phyloP scores from a whole-genome alignment of 2,329 filamentous ascomycete species.

The Trichoderma brevicompactum region DNA sequence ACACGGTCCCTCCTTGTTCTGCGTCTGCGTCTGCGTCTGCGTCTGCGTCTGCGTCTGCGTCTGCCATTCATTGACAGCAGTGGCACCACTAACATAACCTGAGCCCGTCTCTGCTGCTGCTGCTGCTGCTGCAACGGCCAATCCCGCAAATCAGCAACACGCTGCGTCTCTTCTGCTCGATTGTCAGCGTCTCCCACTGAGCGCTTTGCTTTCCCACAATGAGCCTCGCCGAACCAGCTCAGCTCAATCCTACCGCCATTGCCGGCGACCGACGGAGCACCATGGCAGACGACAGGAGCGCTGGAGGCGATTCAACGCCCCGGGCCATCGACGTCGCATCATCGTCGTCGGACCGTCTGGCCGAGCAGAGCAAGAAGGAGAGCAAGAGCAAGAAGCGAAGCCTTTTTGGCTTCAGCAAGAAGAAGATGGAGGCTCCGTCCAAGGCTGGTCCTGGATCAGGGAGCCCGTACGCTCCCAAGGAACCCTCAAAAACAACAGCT shows the following conservation, averaged over 20 bases:
- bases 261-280: constrained; percentile 31
- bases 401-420: constrained; percentile 66
- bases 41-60: background rate
- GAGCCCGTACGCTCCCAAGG: constrained; percentile 41
- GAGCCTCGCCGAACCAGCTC: constrained; percentile 39
- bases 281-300: constrained; percentile 37
- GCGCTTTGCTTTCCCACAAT: constrained; percentile 31
- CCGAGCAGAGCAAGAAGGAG: constrained; percentile 36
- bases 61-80: background rate
- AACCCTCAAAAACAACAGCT: constrained; percentile 46
- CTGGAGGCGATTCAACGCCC: constrained; percentile 42
- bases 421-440: constrained; percentile 53
- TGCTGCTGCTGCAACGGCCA: background rate
- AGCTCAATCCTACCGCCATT: constrained; percentile 25
- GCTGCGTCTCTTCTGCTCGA: constrained; percentile 11
- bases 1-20: constrained; percentile 10
- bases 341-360: constrained; percentile 36
- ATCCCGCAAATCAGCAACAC: constrained; percentile 3
- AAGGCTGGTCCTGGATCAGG: constrained; percentile 45
- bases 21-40: background rate
- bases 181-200: background rate
- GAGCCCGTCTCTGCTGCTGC: background rate
- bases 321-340: constrained; percentile 38
- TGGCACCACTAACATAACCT: background rate
- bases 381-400: constrained; percentile 57